These are phyloP conservation scores for Tinospora cordifolia DNA, from an alignment of 164 flowering plant genomes.

Conservation along the genomic window DNA sequence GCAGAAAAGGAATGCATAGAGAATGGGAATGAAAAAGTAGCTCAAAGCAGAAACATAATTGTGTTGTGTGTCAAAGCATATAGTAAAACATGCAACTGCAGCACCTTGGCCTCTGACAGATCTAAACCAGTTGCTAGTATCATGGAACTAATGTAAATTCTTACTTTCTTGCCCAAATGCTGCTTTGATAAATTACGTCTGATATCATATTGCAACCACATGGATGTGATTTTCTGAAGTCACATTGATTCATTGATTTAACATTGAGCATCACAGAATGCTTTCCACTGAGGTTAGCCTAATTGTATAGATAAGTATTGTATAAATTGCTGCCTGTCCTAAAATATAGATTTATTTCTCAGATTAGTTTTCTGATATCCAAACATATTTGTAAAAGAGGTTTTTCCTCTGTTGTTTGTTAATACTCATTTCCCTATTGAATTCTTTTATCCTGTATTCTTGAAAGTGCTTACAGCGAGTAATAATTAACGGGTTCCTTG, in stretches of 20 bases:
- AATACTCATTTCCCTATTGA: not conserved
- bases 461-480: too few species aligned
- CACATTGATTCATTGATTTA: not conserved
- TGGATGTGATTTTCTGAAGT: not conserved
- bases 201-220: not conserved
- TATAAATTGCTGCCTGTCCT: not conserved
- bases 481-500: too few species aligned
- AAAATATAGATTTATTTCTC: not conserved
- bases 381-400: not conserved
- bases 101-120: too few species aligned
- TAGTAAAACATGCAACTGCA: too few species aligned
- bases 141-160: too few species aligned
- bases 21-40: not conserved
- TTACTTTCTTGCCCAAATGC: not conserved
- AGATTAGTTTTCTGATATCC: not conserved
- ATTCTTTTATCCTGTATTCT: too few species aligned
- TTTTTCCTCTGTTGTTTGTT: not conserved
- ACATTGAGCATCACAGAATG: not conserved
- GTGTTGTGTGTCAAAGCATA: too few species aligned
- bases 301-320: not conserved
- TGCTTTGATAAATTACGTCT: not conserved
- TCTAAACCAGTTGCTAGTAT: too few species aligned
- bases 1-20: conserved; percentile 22
- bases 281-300: not conserved
- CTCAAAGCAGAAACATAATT: not conserved